These are phyloP conservation scores for Marsdenia floribunda DNA, from an alignment of 257 asterid species.

Conservation along the genomic window DNA sequence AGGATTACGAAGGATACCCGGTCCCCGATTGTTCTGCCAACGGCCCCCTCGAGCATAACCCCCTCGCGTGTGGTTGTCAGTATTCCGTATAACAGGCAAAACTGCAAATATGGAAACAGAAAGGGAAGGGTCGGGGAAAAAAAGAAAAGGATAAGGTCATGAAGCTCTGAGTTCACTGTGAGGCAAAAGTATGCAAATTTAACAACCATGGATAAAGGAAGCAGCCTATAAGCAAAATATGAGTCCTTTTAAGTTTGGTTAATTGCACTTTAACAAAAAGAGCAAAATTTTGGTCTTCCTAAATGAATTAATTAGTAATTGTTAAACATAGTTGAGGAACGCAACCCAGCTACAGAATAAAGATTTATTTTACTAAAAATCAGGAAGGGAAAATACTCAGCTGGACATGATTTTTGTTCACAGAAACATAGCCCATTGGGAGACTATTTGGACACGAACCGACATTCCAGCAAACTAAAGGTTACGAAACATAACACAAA, in stretches of 20 bases:
- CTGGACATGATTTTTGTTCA: neutral
- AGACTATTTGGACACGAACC: neutral
- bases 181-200: neutral
- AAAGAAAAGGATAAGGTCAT: neutral
- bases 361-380: neutral
- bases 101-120: slow-evolving; percentile 39
- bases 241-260: neutral
- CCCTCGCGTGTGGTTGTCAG: slow-evolving; percentile 60
- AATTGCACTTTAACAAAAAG: neutral
- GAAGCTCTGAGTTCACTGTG: neutral
- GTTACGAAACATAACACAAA: neutral
- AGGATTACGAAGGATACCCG: slow-evolving; percentile 80
- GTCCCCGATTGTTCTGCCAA: slow-evolving; percentile 76
- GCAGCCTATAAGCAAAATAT: neutral
- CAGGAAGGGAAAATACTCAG: neutral
- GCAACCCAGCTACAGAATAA: neutral
- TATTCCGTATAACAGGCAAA: slow-evolving; percentile 51
- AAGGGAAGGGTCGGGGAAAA: neutral
- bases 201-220: neutral
- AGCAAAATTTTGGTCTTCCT: neutral
- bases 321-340: neutral
- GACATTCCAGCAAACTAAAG: neutral
- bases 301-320: neutral
- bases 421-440: neutral
- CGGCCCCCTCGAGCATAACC: slow-evolving; percentile 84